Percentiles rank a stretch among this genome's conserved stretches.
Evolutionary conservation across 106 monocot genomes (phyloP).

Genomic region (Allium fistulosum): DNA sequence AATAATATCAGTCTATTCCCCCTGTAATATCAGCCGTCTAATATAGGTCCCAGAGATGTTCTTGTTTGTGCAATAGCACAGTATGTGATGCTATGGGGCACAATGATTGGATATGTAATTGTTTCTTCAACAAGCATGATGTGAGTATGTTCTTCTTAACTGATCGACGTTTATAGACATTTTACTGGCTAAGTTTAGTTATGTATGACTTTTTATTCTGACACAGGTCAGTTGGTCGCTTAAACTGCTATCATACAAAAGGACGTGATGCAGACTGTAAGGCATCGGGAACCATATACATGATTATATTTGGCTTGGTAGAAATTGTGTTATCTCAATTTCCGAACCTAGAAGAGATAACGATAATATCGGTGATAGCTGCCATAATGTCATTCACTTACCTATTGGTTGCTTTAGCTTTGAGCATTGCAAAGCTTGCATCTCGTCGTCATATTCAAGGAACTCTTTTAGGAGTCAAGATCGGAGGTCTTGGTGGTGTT

Average conservation of each 20-base stretch:
- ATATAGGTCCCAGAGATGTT: too few relatives aligned
- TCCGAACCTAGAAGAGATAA: conserved; percentile 53
- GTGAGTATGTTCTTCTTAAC: too few relatives aligned
- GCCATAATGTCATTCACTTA: conserved; percentile 52
- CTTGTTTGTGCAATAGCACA: too few relatives aligned
- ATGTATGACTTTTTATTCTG: neutral
- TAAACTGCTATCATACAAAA: conserved; percentile 42
- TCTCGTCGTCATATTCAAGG: conserved; percentile 39
- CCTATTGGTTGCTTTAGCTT: conserved; percentile 42
- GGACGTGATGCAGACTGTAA: conserved; percentile 26
- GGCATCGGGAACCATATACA: conserved; percentile 34
- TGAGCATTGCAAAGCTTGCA: conserved; percentile 26
- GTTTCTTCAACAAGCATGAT: too few relatives aligned
- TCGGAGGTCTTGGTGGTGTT: neutral
- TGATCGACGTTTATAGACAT: too few relatives aligned
- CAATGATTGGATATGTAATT: too few relatives aligned
- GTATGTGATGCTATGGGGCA: too few relatives aligned
- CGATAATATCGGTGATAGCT: conserved; percentile 53
- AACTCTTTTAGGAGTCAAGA: conserved; percentile 11
- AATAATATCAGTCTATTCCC: too few relatives aligned
- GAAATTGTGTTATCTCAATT: conserved; percentile 52
- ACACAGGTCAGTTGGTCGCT: conserved; percentile 33
- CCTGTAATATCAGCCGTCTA: too few relatives aligned
- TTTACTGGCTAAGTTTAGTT: neutral
- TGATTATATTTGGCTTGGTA: conserved; percentile 40